Evolutionary conservation across 352 stramenopile species (phyloP).

Genomic region (Globisporangium spinosum): DNA sequence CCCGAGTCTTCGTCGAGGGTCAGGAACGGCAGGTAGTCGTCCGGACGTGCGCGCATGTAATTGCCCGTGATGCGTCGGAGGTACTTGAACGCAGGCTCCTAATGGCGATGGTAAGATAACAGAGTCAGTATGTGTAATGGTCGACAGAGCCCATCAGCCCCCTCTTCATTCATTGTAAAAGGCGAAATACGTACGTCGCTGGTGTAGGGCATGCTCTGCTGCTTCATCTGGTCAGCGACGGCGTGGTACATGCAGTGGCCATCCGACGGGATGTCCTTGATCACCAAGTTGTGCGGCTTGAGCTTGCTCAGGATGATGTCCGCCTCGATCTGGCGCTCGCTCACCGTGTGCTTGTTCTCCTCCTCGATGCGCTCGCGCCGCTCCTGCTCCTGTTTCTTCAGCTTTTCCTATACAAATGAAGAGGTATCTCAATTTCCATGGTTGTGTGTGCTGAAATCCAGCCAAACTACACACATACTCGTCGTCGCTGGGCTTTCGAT

Average conservation of each 20-base stretch:
- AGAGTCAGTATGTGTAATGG: neutral
- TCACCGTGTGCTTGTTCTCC: conserved; percentile 75
- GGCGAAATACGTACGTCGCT: conserved; percentile 12
- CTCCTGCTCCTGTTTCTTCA: conserved; percentile 73
- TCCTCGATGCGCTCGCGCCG: conserved; percentile 72
- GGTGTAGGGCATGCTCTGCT: conserved; percentile 32
- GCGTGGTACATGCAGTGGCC: conserved; percentile 98
- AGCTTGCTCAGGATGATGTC: conserved; percentile 72
- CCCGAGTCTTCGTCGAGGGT: conserved; percentile 51
- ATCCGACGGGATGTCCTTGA: conserved; percentile 95
- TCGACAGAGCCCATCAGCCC: no score
- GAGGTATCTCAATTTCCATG: no score
- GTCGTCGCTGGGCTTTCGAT: conserved; percentile 69
- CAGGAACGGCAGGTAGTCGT: conserved; percentile 93
- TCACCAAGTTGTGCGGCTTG: conserved; percentile 41
- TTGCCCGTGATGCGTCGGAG: conserved; percentile 65
- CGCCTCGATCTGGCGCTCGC: conserved; percentile 74
- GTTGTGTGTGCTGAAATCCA: neutral
- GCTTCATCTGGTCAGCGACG: conserved; percentile 89
- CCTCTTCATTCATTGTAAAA: no score
- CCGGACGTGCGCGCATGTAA: conserved; percentile 78
- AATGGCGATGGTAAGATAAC: neutral
- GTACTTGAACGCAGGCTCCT: conserved; percentile 54
- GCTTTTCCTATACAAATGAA: conserved; percentile 40
- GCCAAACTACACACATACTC: conserved; percentile 21